These are phyloP conservation scores for Elongisporangium senticosum DNA, from an alignment of 352 stramenopile species.

Conservation along the genomic window DNA sequence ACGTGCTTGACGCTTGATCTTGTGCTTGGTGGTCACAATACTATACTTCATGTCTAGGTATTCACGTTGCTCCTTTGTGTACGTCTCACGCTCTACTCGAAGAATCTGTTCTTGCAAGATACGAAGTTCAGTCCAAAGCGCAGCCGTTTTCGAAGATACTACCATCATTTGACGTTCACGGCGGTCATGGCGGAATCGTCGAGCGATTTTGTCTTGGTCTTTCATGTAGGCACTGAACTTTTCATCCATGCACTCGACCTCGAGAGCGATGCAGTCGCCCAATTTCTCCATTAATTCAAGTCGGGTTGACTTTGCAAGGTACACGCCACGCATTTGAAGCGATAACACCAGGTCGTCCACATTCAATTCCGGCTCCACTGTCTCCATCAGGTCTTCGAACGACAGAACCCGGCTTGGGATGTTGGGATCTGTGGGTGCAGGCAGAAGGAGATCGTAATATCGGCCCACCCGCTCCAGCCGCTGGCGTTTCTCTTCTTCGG, in stretches of 20 bases:
- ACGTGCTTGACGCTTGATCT: conserved; percentile 48
- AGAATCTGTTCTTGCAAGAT: conserved; percentile 40
- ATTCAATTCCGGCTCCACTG: conserved; percentile 57
- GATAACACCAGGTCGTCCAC: conserved; percentile 58
- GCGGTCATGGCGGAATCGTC: conserved; percentile 43
- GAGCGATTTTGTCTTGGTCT: conserved; percentile 48
- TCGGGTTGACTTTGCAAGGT: conserved; percentile 52
- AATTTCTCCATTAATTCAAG: conserved; percentile 51
- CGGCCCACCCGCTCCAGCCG: conserved; percentile 35
- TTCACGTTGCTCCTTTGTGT: conserved; percentile 29
- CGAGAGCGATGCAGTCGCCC: conserved; percentile 47
- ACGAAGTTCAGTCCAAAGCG: conserved; percentile 45
- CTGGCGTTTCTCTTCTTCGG: conserved; percentile 39
- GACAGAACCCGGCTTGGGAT: conserved; percentile 5
- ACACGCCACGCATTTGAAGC: conserved; percentile 55
- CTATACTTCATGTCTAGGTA: conserved; percentile 61
- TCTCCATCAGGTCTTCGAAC: conserved; percentile 43
- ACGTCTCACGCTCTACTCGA: conserved; percentile 27
- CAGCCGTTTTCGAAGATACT: conserved; percentile 25
- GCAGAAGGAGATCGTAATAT: conserved; percentile 42
- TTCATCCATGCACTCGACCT: conserved; percentile 58
- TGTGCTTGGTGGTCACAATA: conserved; percentile 44
- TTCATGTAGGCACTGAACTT: conserved; percentile 70
- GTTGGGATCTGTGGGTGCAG: conserved; percentile 13
- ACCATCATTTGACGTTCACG: conserved; percentile 29